Conservation (phyloP, 805 yeast species). For the Candida oleophila region DNA sequence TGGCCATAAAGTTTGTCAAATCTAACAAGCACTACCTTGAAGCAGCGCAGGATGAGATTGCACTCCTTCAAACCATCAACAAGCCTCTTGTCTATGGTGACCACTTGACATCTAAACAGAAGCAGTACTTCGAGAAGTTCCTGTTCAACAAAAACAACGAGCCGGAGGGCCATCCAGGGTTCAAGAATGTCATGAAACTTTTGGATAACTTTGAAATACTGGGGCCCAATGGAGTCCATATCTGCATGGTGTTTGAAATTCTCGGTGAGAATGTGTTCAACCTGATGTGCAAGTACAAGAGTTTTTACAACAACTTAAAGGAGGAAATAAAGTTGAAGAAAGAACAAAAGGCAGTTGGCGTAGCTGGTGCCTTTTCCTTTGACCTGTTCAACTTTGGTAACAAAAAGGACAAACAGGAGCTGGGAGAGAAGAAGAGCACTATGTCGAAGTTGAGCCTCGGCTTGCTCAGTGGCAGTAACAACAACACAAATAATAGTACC, state of each 20-base stretch:
- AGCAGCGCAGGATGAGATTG: slow-evolving; percentile 66
- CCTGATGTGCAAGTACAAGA: slow-evolving; percentile 47
- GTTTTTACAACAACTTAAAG: not conserved
- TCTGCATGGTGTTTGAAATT: slow-evolving; percentile 67
- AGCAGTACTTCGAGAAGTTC: slow-evolving; percentile 11
- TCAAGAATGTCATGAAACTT: slow-evolving; percentile 49
- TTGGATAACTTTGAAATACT: slow-evolving; percentile 53
- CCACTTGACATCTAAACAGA: slow-evolving; percentile 11
- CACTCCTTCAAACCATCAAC: slow-evolving; percentile 41
- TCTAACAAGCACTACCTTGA: slow-evolving; percentile 53
- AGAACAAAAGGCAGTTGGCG: not conserved
- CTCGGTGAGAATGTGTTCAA: slow-evolving; percentile 60
- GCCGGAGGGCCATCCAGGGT: slow-evolving; percentile 44
- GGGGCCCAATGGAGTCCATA: slow-evolving; percentile 65
- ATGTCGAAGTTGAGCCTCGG: slow-evolving; percentile 23
- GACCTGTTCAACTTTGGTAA: slow-evolving; percentile 1
- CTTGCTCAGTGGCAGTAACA: slow-evolving; percentile 7
- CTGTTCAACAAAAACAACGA: slow-evolving; percentile 3
- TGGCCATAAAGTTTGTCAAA: slow-evolving; percentile 62
- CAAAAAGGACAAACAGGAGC: not conserved
- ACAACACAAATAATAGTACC: slow-evolving; percentile 10
- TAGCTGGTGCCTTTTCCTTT: not conserved
- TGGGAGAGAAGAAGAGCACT: slow-evolving; percentile 14
- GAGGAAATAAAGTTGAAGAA: slow-evolving; percentile 1
- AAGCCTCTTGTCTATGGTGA: slow-evolving; percentile 14